phyloP scores from a whole-genome alignment of 2,329 filamentous ascomycete species.

The Penicillium rolfsii region DNA sequence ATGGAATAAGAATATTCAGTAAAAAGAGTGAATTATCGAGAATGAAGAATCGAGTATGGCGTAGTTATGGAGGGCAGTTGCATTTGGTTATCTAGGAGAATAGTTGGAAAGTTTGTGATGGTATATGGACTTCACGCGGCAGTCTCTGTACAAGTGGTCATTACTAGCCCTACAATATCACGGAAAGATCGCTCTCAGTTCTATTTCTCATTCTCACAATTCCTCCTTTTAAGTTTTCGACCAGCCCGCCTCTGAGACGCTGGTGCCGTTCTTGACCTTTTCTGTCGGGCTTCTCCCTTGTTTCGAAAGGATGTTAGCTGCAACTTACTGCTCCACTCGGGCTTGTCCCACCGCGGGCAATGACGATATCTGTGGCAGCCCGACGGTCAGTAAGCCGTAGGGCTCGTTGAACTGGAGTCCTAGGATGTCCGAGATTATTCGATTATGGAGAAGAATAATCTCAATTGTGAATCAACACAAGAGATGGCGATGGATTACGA shows the following conservation, averaged over 20 bases:
- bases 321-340: slow-evolving; percentile 7
- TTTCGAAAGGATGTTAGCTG: slow-evolving; percentile 10
- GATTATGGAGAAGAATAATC: neutral
- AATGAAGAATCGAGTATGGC: neutral
- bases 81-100: neutral
- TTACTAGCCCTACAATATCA: no score
- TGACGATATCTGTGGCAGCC: neutral
- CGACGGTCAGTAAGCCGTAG: neutral
- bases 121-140: neutral
- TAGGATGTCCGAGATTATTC: neutral
- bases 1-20: neutral
- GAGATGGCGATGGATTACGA: neutral
- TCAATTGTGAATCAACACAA: neutral
- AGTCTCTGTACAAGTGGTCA: no score
- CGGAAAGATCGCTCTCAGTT: no score
- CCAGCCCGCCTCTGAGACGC: slow-evolving; percentile 21
- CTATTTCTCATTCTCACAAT: no score
- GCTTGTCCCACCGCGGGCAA: neutral
- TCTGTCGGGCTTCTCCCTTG: slow-evolving; percentile 13
- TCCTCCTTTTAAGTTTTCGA: slow-evolving; percentile 9
- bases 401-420: neutral
- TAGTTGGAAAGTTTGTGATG: neutral
- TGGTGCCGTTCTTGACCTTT: slow-evolving; percentile 16
- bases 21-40: no score
- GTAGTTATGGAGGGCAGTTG: neutral